phyloP scores from a whole-genome alignment of 768 basidiomycete species.

The Tubosaeta sp. region DNA sequence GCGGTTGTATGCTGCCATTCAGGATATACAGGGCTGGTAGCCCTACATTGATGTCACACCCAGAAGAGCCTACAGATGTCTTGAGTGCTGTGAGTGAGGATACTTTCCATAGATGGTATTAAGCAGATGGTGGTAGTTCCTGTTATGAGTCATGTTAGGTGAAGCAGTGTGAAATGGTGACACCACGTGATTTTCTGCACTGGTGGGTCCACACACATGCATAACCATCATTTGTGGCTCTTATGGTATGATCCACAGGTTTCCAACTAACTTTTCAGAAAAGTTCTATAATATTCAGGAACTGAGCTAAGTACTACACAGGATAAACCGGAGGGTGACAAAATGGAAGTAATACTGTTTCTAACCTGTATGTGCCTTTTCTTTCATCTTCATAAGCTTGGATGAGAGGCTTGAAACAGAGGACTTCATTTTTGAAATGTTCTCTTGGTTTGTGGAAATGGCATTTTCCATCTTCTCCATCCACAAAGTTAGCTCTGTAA shows the following conservation, averaged over 20 bases:
- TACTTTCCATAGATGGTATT: background rate
- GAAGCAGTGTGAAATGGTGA: too few relatives aligned
- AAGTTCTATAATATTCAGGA: too few relatives aligned
- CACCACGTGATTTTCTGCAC: too few relatives aligned
- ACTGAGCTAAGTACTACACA: too few relatives aligned
- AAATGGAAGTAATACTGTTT: too few relatives aligned
- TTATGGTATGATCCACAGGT: too few relatives aligned
- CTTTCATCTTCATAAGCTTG: background rate
- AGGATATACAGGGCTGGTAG: background rate
- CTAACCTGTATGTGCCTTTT: background rate
- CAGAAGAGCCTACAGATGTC: background rate
- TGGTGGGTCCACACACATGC: too few relatives aligned
- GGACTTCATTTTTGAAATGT: background rate
- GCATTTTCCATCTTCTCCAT: background rate
- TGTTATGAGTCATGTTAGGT: background rate
- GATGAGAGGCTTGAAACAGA: background rate
- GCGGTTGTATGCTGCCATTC: background rate
- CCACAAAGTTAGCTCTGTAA: background rate
- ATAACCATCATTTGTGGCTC: too few relatives aligned
- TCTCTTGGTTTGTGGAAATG: too few relatives aligned
- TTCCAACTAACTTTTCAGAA: too few relatives aligned
- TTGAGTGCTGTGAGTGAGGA: background rate
- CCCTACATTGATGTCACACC: background rate
- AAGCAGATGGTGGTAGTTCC: background rate
- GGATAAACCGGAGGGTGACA: too few relatives aligned